Evolutionary conservation across 2,329 filamentous ascomycete genomes (phyloP).

Genomic region (Akanthomyces uredinophilus): DNA sequence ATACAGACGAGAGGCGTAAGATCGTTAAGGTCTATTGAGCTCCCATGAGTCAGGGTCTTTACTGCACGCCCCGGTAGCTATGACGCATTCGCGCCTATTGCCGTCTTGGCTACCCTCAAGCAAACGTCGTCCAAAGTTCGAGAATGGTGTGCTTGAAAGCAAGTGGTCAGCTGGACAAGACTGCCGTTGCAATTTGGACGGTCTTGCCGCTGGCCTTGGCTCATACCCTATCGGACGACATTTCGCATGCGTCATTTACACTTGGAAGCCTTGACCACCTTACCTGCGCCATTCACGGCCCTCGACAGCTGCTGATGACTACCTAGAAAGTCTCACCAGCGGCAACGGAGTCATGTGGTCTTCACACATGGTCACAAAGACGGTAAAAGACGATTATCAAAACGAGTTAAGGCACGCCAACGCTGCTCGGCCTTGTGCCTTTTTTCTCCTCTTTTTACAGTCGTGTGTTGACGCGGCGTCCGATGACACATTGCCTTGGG

Average conservation of each 20-base stretch:
- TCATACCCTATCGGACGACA: background rate
- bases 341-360: background rate
- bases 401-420: background rate
- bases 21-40: background rate
- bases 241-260: background rate
- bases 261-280: constrained; percentile 1
- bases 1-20: constrained; percentile 1
- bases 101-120: background rate
- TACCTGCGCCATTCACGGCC: background rate
- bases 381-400: background rate
- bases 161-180: background rate
- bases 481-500: background rate
- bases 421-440: background rate
- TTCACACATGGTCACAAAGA: background rate
- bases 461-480: background rate
- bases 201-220: background rate
- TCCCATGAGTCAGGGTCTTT: background rate
- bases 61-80: background rate
- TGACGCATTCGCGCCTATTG: background rate
- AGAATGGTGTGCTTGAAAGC: background rate
- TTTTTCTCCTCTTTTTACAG: too few species aligned
- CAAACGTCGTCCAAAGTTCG: background rate
- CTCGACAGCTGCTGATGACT: background rate
- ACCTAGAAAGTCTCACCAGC: background rate
- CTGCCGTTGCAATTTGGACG: background rate